A percentile compares a stretch with the other conserved stretches of the same genome.
These are phyloP conservation scores for Kodamaea leandrae DNA, from an alignment of 805 yeast species.

Conservation along the genomic window DNA sequence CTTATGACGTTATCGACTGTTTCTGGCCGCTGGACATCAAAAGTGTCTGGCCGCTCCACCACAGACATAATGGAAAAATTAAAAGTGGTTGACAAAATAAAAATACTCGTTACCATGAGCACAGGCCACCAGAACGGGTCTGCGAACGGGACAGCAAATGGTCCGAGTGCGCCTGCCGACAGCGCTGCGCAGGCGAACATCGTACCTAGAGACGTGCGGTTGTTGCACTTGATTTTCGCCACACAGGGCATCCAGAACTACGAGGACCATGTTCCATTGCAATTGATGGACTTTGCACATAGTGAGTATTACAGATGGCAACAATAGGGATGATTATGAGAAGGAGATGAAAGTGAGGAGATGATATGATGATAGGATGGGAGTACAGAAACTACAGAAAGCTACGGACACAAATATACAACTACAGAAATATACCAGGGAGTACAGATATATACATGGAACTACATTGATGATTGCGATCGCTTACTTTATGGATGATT, in stretches of 20 bases:
- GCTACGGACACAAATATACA: too few species aligned
- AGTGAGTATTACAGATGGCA: constrained; percentile 28
- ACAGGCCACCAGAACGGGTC: constrained; percentile 6
- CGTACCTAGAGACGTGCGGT: constrained; percentile 86
- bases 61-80: constrained; percentile 13
- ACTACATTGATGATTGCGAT: too few species aligned
- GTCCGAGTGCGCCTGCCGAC: constrained; percentile 1
- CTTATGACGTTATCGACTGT: constrained; percentile 17
- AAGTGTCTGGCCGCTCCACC: constrained; percentile 25
- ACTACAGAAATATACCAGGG: too few species aligned
- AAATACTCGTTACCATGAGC: constrained; percentile 2
- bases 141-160: constrained; percentile 5
- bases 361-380: too few species aligned
- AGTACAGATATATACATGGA: too few species aligned
- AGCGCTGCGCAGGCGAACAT: constrained; percentile 18
- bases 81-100: too few species aligned
- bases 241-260: constrained; percentile 89
- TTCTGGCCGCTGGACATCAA: constrained; percentile 19
- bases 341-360: not conserved
- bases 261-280: constrained; percentile 94
- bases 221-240: constrained; percentile 86
- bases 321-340: not conserved
- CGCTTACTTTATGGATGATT: too few species aligned
- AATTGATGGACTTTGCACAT: constrained; percentile 95
- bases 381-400: too few species aligned